Evolutionary conservation across 169 alveolate species (phyloP).

Genomic region (Plasmodium adleri): DNA sequence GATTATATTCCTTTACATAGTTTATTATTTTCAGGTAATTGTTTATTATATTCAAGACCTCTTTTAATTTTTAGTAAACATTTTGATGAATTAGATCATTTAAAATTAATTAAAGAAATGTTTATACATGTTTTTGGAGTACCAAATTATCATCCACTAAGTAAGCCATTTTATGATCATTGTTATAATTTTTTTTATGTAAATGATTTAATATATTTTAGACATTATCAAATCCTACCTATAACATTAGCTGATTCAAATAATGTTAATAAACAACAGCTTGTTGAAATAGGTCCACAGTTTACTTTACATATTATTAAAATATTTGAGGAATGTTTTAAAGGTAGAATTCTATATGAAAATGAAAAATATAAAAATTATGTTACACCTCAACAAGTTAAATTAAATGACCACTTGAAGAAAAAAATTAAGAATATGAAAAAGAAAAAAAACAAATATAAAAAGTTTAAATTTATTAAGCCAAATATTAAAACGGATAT

Average conservation of each 20-base stretch:
- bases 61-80: slow-evolving; percentile 93
- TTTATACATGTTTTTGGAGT: slow-evolving; percentile 89
- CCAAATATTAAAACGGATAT: slow-evolving; percentile 54
- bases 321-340: slow-evolving; percentile 68
- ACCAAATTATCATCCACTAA: slow-evolving; percentile 96
- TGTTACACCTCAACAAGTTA: slow-evolving; percentile 37
- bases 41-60: slow-evolving; percentile 95
- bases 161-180: slow-evolving; percentile 97
- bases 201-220: slow-evolving; percentile 92
- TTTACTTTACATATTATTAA: slow-evolving; percentile 65
- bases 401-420: slow-evolving; percentile 13
- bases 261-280: slow-evolving; percentile 87
- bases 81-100: slow-evolving; percentile 82
- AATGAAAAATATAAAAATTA: slow-evolving; percentile 40
- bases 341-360: slow-evolving; percentile 59
- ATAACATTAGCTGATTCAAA: slow-evolving; percentile 82
- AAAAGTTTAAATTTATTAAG: slow-evolving; percentile 13
- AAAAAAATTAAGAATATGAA: slow-evolving; percentile 26
- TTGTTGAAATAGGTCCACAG: slow-evolving; percentile 89
- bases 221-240: slow-evolving; percentile 94
- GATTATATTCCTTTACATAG: slow-evolving; percentile 81
- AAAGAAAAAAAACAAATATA: slow-evolving; percentile 9
- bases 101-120: slow-evolving; percentile 81
- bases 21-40: slow-evolving; percentile 93
- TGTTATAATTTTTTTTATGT: slow-evolving; percentile 91